Conservation (phyloP, 805 yeast species). For the Myxozyma kluyveri region DNA sequence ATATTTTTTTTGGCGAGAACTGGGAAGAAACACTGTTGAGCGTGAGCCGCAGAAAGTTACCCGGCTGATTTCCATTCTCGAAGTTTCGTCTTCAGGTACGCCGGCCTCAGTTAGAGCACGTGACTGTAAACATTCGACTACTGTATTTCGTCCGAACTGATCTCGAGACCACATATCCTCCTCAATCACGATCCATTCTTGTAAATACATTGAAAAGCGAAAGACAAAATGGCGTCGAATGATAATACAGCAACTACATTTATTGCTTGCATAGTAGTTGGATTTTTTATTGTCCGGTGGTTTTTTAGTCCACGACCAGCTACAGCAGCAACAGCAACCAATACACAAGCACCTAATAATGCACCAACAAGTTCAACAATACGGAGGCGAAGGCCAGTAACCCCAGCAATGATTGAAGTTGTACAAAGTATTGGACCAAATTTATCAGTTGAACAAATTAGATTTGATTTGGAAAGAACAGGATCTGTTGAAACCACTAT, state of each 20-base stretch:
- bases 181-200: too few relatives aligned
- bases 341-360: slow-evolving; percentile 1
- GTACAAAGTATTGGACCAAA: slow-evolving; percentile 82
- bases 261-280: slow-evolving; percentile 28
- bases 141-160: too few relatives aligned
- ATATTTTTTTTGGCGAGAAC: too few relatives aligned
- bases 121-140: too few relatives aligned
- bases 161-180: too few relatives aligned
- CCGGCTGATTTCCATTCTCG: too few relatives aligned
- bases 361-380: too few relatives aligned
- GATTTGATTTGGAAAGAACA: slow-evolving; percentile 66
- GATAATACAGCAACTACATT: slow-evolving; percentile 30
- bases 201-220: too few relatives aligned
- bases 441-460: slow-evolving; percentile 65
- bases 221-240: slow-evolving; percentile 15
- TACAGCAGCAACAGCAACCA: slow-evolving; percentile 2
- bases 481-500: slow-evolving; percentile 82
- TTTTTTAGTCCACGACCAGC: slow-evolving; percentile 14
- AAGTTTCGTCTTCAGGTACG: too few relatives aligned
- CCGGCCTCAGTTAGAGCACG: too few relatives aligned
- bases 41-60: too few relatives aligned
- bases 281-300: slow-evolving; percentile 31
- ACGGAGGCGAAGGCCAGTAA: slow-evolving; percentile 37
- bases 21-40: too few relatives aligned
- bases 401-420: slow-evolving; percentile 67